Evolutionary conservation across 2,329 filamentous ascomycete species (phyloP).

Genomic region (Clonostachys rosea): DNA sequence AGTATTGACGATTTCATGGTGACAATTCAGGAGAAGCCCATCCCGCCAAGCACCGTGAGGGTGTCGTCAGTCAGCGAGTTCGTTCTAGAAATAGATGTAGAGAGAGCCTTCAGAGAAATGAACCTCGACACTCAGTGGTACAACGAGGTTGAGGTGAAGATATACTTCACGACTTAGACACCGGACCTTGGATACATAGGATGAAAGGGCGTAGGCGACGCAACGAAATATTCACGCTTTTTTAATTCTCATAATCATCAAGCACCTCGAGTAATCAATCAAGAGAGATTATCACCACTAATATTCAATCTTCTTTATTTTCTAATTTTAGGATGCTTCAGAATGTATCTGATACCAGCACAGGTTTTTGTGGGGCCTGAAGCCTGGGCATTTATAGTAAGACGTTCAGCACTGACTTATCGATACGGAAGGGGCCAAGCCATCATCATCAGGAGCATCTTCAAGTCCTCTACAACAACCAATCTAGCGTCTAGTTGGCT

Average conservation of each 20-base stretch:
- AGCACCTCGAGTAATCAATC: neutral
- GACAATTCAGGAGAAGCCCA: slow-evolving; percentile 65
- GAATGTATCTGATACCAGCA: neutral
- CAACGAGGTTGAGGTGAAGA: slow-evolving; percentile 71
- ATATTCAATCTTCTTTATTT: neutral
- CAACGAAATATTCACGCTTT: neutral
- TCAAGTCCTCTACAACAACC: too few relatives aligned
- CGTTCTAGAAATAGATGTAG: slow-evolving; percentile 74
- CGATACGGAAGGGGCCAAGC: too few relatives aligned
- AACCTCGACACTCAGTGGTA: slow-evolving; percentile 67
- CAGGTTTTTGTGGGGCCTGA: neutral
- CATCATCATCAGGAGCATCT: too few relatives aligned
- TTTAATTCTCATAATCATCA: neutral
- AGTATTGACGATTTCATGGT: slow-evolving; percentile 67
- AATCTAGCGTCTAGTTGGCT: too few relatives aligned
- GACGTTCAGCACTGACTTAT: neutral
- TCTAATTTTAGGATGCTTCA: neutral
- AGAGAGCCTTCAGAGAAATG: slow-evolving; percentile 73
- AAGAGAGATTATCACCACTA: neutral
- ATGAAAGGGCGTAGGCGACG: neutral
- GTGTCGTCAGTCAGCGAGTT: slow-evolving; percentile 44
- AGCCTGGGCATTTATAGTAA: neutral
- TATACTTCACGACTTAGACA: slow-evolving; percentile 42
- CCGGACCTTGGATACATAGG: neutral
- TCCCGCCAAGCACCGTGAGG: slow-evolving; percentile 63